phyloP scores from a whole-genome alignment of 2,329 filamentous ascomycete species.

The Nigrograna mackinnonii region DNA sequence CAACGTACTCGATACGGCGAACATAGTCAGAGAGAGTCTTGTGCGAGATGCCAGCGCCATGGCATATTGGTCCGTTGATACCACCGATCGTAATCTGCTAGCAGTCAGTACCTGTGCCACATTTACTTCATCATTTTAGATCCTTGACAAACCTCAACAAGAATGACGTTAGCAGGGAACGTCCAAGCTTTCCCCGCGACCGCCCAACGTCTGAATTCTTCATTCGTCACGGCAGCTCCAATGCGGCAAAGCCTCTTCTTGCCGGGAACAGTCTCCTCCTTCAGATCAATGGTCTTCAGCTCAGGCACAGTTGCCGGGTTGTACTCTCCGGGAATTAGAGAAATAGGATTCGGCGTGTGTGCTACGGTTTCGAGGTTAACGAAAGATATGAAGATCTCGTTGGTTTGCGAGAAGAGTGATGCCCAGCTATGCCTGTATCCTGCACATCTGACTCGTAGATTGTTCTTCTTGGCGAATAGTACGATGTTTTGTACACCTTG shows the following conservation, averaged over 20 bases:
- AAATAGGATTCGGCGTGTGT: constrained; percentile 42
- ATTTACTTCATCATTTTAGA: not conserved
- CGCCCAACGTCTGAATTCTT: constrained; percentile 52
- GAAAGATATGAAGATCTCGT: constrained; percentile 49
- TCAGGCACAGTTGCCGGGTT: constrained; percentile 29
- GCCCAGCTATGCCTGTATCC: constrained; percentile 52
- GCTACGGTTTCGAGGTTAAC: constrained; percentile 44
- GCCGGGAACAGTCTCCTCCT: constrained; percentile 22
- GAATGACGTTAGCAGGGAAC: constrained; percentile 51
- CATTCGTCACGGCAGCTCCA: constrained; percentile 50
- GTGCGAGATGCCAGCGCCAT: constrained; percentile 50
- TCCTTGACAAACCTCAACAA: constrained; percentile 41
- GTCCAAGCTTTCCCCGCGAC: constrained; percentile 45
- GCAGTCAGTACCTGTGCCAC: not conserved
- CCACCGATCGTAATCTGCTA: constrained; percentile 49
- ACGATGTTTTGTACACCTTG: constrained; percentile 48
- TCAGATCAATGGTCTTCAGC: constrained; percentile 45
- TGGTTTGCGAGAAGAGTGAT: constrained; percentile 44
- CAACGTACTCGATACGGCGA: constrained; percentile 52
- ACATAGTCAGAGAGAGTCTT: constrained; percentile 52
- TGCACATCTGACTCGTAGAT: constrained; percentile 44
- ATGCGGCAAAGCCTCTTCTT: constrained; percentile 45
- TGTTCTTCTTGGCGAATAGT: constrained; percentile 37
- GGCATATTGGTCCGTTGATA: constrained; percentile 51
- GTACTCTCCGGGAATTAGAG: constrained; percentile 21